Percentiles rank a stretch among this genome's conserved stretches.
These are phyloP conservation scores for Jaminaea rosea DNA, from an alignment of 1,284 basidiomycete species.

Conservation along the genomic window DNA sequence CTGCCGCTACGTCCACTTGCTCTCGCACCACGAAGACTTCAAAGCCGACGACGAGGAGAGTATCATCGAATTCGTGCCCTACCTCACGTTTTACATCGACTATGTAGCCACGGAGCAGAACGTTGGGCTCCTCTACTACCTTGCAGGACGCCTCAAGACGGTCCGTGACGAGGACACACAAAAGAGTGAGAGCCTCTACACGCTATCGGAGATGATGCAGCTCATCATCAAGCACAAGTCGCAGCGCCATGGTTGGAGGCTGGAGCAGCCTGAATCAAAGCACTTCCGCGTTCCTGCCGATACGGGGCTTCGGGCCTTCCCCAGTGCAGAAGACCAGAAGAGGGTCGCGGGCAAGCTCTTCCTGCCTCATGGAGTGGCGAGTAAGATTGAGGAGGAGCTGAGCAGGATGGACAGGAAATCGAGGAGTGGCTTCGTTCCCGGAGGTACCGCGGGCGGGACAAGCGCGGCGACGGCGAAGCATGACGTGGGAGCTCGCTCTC, in stretches of 20 bases:
- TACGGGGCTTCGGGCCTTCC: slow-evolving; percentile 55
- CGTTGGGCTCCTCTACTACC: slow-evolving; percentile 65
- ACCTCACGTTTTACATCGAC: slow-evolving; percentile 80
- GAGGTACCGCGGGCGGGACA: slow-evolving; percentile 1
- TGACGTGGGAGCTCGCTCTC: background rate
- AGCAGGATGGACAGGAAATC: background rate
- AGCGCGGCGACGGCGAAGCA: background rate
- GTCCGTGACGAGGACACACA: slow-evolving; percentile 59
- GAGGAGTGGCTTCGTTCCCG: slow-evolving; percentile 5
- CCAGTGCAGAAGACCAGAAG: slow-evolving; percentile 26
- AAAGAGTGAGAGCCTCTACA: slow-evolving; percentile 63
- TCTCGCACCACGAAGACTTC: slow-evolving; percentile 93
- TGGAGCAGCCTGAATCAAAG: slow-evolving; percentile 69
- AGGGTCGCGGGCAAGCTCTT: slow-evolving; percentile 9
- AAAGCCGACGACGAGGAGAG: slow-evolving; percentile 53
- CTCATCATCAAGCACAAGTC: slow-evolving; percentile 69
- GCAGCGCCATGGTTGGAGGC: slow-evolving; percentile 61
- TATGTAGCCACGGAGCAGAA: slow-evolving; percentile 67
- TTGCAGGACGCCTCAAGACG: slow-evolving; percentile 75
- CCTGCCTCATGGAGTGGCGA: background rate
- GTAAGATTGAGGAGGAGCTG: background rate
- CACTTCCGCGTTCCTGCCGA: slow-evolving; percentile 71
- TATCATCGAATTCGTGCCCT: slow-evolving; percentile 61
- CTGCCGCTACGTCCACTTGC: slow-evolving; percentile 71
- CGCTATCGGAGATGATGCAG: slow-evolving; percentile 79